Evolutionary conservation across 2,329 filamentous ascomycete genomes (phyloP).

Genomic region (Sporothrix sp.): DNA sequence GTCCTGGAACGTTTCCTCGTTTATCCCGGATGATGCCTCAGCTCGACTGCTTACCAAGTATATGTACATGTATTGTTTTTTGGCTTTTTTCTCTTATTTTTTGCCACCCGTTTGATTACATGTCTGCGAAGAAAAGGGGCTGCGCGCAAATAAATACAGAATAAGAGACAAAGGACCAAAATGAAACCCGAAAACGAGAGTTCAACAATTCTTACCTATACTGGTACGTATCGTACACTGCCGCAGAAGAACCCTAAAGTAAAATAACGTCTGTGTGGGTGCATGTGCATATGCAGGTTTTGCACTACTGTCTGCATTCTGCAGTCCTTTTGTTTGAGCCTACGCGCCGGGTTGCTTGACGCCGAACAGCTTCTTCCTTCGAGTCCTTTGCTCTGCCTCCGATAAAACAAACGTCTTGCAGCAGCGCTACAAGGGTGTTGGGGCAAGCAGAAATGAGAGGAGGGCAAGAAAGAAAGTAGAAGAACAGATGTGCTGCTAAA

Average conservation of each 20-base stretch:
- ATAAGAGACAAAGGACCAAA: background rate
- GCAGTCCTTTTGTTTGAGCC: background rate
- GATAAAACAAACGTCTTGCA: background rate
- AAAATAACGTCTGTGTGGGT: conserved; percentile 2
- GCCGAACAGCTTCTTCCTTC: background rate
- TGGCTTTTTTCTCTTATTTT: background rate
- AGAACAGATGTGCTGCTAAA: background rate
- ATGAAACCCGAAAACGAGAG: background rate
- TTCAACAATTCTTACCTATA: too few relatives aligned
- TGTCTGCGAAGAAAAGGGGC: conserved; percentile 1
- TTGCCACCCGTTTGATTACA: conserved; percentile 1
- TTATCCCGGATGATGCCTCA: too few relatives aligned
- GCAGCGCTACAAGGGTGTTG: background rate
- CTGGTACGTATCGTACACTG: too few relatives aligned
- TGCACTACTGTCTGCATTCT: background rate
- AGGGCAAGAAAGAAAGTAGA: background rate
- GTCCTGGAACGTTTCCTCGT: too few relatives aligned
- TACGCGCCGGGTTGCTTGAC: too few relatives aligned
- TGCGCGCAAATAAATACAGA: background rate
- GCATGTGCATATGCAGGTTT: conserved; percentile 5
- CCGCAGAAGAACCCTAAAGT: too few relatives aligned
- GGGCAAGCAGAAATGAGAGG: background rate
- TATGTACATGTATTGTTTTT: background rate
- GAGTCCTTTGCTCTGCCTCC: background rate
- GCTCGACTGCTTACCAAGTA: too few relatives aligned